Evolutionary conservation across 1,139 yeast species (phyloP), one percentile per base, ranked within the genome.

Genomic region (Nadsonia starkeyi-henricii): DNA sequence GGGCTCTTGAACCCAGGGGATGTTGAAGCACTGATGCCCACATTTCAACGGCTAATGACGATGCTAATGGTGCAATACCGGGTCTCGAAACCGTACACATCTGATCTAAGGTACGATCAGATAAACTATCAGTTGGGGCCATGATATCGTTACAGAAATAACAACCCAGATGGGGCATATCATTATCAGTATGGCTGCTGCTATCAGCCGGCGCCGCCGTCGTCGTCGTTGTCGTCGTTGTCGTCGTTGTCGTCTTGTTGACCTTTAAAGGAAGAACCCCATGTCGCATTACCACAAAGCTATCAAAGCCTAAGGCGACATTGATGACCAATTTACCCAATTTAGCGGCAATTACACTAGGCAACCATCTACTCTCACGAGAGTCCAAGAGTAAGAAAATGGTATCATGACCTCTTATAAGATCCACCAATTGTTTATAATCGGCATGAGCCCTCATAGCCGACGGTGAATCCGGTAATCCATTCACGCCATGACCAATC

Each of bases 81-180:
- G 99, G 98, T 44, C 98, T 70, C 0, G 98, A 91, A 1, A 91
- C 98, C 0, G 98, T 91, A 62, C 99, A 91, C 96, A 91, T 91
- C 63, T 91, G 97, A 64, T 91, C 99, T 52, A 91, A 67, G 0
- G 96, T 84, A 47, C 95, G 71, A 59, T 88, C 94, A 0, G 85
- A 73, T 18, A 85, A 67, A 53, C 94, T 82, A 61, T 91, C 96
- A 5, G 79, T 70, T 0, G 99, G 98, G 0, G 96, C 96, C 46
- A 88, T 89, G 8, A 91, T 88, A 61, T 93, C 98, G 62, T 88
- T 86, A 64, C 99, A 91, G 62, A 81, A 91, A 65, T 91, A 91
- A 63, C 99, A 91, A 0, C 99, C 98, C 30, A 89, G 65, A 20
- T 59, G 63, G 7, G 57, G 47, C 12, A 26, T 7, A n/a, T n/a